These are phyloP conservation scores for Onygenales sp. DNA, from an alignment of 2,329 filamentous ascomycete species.

Conservation along the genomic window DNA sequence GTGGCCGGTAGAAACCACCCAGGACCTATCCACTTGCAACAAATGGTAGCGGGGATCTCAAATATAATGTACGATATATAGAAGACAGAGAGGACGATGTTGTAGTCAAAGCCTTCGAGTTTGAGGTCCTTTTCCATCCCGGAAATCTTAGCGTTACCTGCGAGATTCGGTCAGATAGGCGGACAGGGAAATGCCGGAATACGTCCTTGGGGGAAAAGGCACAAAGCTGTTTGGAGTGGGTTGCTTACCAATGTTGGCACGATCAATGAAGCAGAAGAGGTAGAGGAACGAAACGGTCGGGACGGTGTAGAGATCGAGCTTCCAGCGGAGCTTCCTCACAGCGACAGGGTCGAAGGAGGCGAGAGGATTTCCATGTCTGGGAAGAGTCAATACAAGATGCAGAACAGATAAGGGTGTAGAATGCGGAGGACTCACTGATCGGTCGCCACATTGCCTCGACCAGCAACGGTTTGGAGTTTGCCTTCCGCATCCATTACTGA, in stretches of 20 bases:
- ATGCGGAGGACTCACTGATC: too few relatives aligned
- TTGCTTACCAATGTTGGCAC: slow-evolving; percentile 57
- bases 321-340: slow-evolving; percentile 49
- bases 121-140: slow-evolving; percentile 54
- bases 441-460: too few relatives aligned
- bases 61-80: slow-evolving; percentile 66
- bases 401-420: too few relatives aligned
- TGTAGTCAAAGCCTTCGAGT: slow-evolving; percentile 58
- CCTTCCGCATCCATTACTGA: too few relatives aligned
- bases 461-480: too few relatives aligned
- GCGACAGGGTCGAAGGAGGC: slow-evolving; percentile 48
- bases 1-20: slow-evolving; percentile 60
- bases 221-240: background rate
- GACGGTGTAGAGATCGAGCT: slow-evolving; percentile 57
- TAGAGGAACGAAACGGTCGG: slow-evolving; percentile 59
- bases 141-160: slow-evolving; percentile 59
- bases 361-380: slow-evolving; percentile 41
- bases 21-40: slow-evolving; percentile 62
- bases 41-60: slow-evolving; percentile 59
- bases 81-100: slow-evolving; percentile 57
- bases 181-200: background rate
- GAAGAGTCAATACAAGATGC: too few relatives aligned
- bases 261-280: slow-evolving; percentile 65
- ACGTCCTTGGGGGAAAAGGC: background rate
- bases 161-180: background rate